Evolutionary conservation across 805 yeast species (phyloP).

Genomic region (Wickerhamomyces ciferrii): DNA sequence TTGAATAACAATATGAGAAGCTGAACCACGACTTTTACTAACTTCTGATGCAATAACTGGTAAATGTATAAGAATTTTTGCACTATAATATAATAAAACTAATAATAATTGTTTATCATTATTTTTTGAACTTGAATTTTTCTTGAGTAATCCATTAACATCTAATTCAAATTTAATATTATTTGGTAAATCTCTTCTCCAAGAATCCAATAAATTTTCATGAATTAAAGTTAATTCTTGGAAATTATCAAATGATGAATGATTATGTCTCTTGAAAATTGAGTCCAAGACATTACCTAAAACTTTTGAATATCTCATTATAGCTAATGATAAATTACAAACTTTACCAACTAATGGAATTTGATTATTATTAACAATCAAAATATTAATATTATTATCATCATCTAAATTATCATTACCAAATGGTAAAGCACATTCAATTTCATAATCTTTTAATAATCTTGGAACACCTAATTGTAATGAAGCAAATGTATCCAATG

Average conservation of each 20-base stretch:
- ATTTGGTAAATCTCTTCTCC: constrained; percentile 69
- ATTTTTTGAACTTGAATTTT: constrained; percentile 22
- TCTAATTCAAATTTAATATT: constrained; percentile 61
- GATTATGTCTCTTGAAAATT: constrained; percentile 50
- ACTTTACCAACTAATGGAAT: constrained; percentile 69
- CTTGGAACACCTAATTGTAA: constrained; percentile 81
- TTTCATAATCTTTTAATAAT: constrained; percentile 70
- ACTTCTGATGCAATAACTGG: constrained; percentile 45
- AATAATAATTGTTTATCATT: constrained; percentile 43
- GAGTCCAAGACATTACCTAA: constrained; percentile 70
- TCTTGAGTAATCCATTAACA: constrained; percentile 46
- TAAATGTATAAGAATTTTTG: constrained; percentile 57
- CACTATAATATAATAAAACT: constrained; percentile 55
- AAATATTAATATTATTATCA: constrained; percentile 47
- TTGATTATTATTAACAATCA: constrained; percentile 52
- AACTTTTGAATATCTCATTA: constrained; percentile 67
- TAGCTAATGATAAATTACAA: constrained; percentile 51
- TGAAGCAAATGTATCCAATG: constrained; percentile 70
- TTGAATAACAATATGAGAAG: constrained; percentile 63
- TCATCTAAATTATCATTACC: constrained; percentile 34
- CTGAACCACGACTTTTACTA: constrained; percentile 32
- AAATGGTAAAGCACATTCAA: constrained; percentile 83
- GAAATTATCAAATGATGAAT: constrained; percentile 8
- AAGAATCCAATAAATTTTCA: constrained; percentile 70
- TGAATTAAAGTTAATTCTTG: constrained; percentile 31